phyloP scores from a whole-genome alignment of 768 basidiomycete species.

The Lactarius psammicola region DNA sequence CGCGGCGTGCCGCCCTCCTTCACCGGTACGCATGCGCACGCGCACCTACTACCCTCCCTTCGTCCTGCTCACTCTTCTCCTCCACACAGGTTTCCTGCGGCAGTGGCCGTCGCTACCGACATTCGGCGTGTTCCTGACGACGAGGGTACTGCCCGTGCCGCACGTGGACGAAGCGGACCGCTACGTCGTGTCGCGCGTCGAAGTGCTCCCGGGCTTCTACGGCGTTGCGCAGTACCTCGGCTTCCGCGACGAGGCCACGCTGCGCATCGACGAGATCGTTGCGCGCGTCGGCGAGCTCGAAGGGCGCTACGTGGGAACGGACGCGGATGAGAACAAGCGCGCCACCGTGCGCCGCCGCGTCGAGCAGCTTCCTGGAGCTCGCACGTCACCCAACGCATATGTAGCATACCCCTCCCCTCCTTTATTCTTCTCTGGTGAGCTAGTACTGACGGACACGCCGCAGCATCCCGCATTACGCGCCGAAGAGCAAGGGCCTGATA shows the following conservation, averaged over 20 bases:
- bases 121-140: constrained; percentile 66
- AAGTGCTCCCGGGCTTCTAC: constrained; percentile 60
- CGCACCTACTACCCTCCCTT: constrained; percentile 4
- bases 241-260: constrained; percentile 48
- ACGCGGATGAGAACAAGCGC: constrained; percentile 29
- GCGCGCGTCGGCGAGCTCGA: constrained; percentile 53
- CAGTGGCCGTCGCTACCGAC: constrained; percentile 68
- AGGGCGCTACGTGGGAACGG: constrained; percentile 33
- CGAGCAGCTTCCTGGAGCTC: constrained; percentile 43
- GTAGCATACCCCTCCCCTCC: constrained; percentile 40
- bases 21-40: constrained; percentile 37
- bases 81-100: constrained; percentile 49
- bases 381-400: constrained; percentile 52
- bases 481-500: constrained; percentile 42
- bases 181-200: constrained; percentile 59
- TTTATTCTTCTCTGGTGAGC: not conserved
- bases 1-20: constrained; percentile 54
- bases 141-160: constrained; percentile 50
- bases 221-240: constrained; percentile 59
- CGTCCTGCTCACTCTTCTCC: not conserved
- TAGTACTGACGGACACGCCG: not conserved
- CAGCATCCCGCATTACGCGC: constrained; percentile 60
- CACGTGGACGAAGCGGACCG: constrained; percentile 49
- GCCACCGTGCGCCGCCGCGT: constrained; percentile 36
- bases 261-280: constrained; percentile 46